These are phyloP conservation scores for Pterocarpus santalinus DNA, from an alignment of 306 rosid species.

Conservation along the genomic window DNA sequence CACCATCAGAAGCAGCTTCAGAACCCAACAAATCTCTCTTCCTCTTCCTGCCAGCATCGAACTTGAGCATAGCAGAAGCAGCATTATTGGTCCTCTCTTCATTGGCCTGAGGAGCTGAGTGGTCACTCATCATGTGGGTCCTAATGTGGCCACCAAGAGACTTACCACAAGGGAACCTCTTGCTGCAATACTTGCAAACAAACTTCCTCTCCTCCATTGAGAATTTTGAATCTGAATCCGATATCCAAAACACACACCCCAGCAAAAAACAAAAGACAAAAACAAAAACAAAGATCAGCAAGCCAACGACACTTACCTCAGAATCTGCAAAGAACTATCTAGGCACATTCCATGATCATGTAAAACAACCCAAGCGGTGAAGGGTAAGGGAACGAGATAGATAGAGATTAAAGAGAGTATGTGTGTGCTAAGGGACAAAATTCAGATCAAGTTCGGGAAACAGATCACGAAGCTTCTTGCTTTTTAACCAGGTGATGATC, in stretches of 20 bases:
- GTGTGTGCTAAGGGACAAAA: conserved; percentile 31
- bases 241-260: conserved; percentile 10
- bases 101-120: conserved; percentile 43
- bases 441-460: conserved; percentile 60
- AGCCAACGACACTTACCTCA: conserved; percentile 54
- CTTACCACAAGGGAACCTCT: conserved; percentile 75
- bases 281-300: conserved; percentile 34
- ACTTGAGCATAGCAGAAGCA: conserved; percentile 50
- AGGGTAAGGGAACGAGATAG: neutral
- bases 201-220: conserved; percentile 66
- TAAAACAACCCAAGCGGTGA: conserved; percentile 17
- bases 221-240: conserved; percentile 34
- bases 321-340: conserved; percentile 47
- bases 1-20: conserved; percentile 34
- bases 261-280: neutral
- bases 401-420: neutral
- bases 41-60: conserved; percentile 55
- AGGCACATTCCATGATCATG: conserved; percentile 48
- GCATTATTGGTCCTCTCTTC: conserved; percentile 41
- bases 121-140: conserved; percentile 68
- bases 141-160: conserved; percentile 85
- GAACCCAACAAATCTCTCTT: conserved; percentile 65
- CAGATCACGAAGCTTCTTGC: conserved; percentile 62
- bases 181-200: conserved; percentile 77
- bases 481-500: conserved; percentile 45